A percentile compares a stretch with the other conserved stretches of the same genome.
Evolutionary conservation across 2,329 filamentous ascomycete species (phyloP).

Genomic region (Neofusicoccum cordaticola): DNA sequence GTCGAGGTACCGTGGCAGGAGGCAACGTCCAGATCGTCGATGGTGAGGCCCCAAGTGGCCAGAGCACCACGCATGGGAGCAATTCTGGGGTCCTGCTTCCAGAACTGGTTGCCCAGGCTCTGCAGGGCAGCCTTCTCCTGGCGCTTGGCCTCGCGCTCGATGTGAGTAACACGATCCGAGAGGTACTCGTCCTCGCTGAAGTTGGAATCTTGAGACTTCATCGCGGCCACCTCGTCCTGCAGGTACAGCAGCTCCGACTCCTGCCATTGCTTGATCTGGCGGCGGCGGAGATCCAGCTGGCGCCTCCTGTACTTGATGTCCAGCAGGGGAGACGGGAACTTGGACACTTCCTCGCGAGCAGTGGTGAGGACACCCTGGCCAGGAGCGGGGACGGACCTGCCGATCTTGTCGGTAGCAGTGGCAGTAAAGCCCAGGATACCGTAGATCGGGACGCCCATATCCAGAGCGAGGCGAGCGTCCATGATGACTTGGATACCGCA

Average conservation of each 20-base stretch:
- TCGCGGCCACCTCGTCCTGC: slow-evolving; percentile 86
- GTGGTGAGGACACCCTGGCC: slow-evolving; percentile 96
- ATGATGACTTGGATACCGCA: slow-evolving; percentile 98
- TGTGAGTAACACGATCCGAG: slow-evolving; percentile 78
- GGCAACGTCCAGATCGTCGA: slow-evolving; percentile 90
- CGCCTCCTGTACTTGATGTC: slow-evolving; percentile 97
- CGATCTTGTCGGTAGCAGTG: slow-evolving; percentile 98
- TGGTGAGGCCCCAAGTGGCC: slow-evolving; percentile 95
- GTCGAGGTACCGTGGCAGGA: slow-evolving; percentile 99
- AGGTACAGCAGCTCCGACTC: slow-evolving; percentile 92
- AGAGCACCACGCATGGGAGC: slow-evolving; percentile 93
- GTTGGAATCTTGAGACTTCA: slow-evolving; percentile 69
- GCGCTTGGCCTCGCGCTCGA: slow-evolving; percentile 80
- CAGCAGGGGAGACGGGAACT: slow-evolving; percentile 90
- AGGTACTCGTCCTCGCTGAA: slow-evolving; percentile 85
- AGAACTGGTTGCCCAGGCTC: slow-evolving; percentile 97
- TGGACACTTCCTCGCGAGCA: slow-evolving; percentile 84
- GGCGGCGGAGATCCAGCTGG: slow-evolving; percentile 90
- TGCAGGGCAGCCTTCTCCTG: slow-evolving; percentile 91
- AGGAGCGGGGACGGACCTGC: slow-evolving; percentile 91
- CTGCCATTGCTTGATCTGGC: slow-evolving; percentile 94
- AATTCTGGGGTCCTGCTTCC: slow-evolving; percentile 92
- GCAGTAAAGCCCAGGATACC: slow-evolving; percentile 90
- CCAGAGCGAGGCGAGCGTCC: slow-evolving; percentile 90
- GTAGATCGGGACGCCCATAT: slow-evolving; percentile 98